Conservation (phyloP, 2,329 filamentous ascomycete genomes). For the Pyrenochaeta sp. region DNA sequence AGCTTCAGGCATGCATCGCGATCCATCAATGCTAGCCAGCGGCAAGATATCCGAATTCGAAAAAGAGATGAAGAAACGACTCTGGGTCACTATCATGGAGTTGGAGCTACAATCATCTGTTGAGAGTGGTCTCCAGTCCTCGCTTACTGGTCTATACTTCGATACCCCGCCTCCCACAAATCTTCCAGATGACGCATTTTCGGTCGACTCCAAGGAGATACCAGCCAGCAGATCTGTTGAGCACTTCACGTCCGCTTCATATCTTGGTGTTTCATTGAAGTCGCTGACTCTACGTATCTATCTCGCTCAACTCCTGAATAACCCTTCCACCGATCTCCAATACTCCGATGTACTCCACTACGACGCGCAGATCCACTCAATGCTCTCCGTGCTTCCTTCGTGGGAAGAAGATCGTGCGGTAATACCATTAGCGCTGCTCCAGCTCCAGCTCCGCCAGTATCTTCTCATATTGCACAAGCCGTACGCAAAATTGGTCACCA, state of each 20-base stretch:
- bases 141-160: slow-evolving; percentile 54
- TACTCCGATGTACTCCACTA: slow-evolving; percentile 47
- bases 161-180: slow-evolving; percentile 61
- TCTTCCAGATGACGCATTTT: slow-evolving; percentile 60
- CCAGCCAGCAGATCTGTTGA: slow-evolving; percentile 34
- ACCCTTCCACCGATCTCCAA: slow-evolving; percentile 35
- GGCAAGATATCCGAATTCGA: slow-evolving; percentile 52
- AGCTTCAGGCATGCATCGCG: slow-evolving; percentile 62
- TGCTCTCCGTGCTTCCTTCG: slow-evolving; percentile 30
- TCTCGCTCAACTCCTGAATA: slow-evolving; percentile 44
- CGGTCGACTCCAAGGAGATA: slow-evolving; percentile 28
- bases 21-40: slow-evolving; percentile 51
- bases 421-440: slow-evolving; percentile 33
- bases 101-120: slow-evolving; percentile 65
- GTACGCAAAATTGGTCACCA: slow-evolving; percentile 37
- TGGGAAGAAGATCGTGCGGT: slow-evolving; percentile 32
- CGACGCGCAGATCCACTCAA: slow-evolving; percentile 37
- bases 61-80: slow-evolving; percentile 62
- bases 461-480: slow-evolving; percentile 46
- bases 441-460: slow-evolving; percentile 46
- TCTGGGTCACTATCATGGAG: slow-evolving; percentile 67
- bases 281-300: slow-evolving; percentile 44
- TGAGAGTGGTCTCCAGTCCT: slow-evolving; percentile 62
- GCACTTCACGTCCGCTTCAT: slow-evolving; percentile 44
- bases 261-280: slow-evolving; percentile 28